Evolutionary conservation across 768 basidiomycete species (phyloP).

Genomic region (Epithele typhae): DNA sequence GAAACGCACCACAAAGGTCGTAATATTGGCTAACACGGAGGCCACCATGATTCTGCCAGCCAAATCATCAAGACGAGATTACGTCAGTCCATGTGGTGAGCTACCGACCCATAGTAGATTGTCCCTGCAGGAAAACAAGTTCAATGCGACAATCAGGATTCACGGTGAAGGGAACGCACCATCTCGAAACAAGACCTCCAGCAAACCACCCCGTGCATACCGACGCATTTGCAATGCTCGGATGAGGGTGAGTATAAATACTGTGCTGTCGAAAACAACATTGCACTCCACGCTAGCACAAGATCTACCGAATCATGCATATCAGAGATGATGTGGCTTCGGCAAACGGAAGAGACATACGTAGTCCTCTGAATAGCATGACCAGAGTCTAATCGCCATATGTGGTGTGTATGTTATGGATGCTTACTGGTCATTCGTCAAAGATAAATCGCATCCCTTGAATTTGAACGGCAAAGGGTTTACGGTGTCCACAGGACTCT

Average conservation of each 20-base stretch:
- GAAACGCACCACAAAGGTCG: slow-evolving; percentile 12
- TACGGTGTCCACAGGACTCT: neutral
- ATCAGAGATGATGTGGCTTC: no score
- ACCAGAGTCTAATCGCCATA: neutral
- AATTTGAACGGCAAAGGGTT: slow-evolving; percentile 4
- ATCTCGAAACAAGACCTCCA: slow-evolving; percentile 13
- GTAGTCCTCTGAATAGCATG: neutral
- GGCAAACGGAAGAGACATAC: no score
- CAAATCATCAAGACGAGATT: no score
- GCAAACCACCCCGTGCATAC: slow-evolving; percentile 4
- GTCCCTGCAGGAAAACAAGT: slow-evolving; percentile 2
- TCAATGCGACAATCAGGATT: neutral
- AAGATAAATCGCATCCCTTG: slow-evolving; percentile 5
- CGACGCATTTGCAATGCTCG: slow-evolving; percentile 7
- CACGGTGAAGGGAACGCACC: slow-evolving; percentile 3
- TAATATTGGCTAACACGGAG: slow-evolving; percentile 11
- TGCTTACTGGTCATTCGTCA: slow-evolving; percentile 12
- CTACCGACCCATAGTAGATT: slow-evolving; percentile 12
- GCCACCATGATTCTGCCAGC: slow-evolving; percentile 12
- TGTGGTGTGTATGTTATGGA: neutral
- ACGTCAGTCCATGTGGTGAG: neutral
- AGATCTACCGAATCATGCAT: slow-evolving; percentile 11
- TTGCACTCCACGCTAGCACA: slow-evolving; percentile 11
- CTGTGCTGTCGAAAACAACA: slow-evolving; percentile 16
- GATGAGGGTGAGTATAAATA: slow-evolving; percentile 11